Evolutionary conservation across 2,329 filamentous ascomycete genomes (phyloP), one percentile per base, ranked within the genome.

Genomic region (Calycina herbarum): DNA sequence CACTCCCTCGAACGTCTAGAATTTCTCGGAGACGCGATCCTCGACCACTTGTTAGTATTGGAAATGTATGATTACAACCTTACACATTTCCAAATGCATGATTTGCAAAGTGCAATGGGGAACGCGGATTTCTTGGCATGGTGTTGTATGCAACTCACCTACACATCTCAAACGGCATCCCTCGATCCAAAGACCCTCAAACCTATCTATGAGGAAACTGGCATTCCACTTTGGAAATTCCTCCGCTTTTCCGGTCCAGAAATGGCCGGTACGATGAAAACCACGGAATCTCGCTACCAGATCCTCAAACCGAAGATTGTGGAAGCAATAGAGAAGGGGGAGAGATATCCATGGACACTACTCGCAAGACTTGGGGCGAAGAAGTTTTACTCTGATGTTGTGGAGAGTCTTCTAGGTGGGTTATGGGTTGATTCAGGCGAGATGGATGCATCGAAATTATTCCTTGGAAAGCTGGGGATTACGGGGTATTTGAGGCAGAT

Each of bases 101-200:
- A 87, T 2, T 80, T 94, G 64, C 89, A 91, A 65, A 88, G 90
- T 0, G 89, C 91, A 0, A 80, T 94, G 59, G 93, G 92, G 42
- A 97, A 96, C 70, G 89, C 86, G 0, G 85, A 93, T 66, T 90
- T 96, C 65, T 84, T 98, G 0, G 89, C 89, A 0, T 96, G 93
- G 72, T 77, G 92, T 8, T 86, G 87, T 70, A 87, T 97, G 79
- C 84, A 87, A 65, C 82, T 79, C 72, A 74, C 72, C 15, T 71
- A 80, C 6, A 71, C 3, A 71, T 73, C 2, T 62, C 70, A 11
- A 20, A 58, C 60, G 33, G 17, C 56, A 27, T 58, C 24, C 11
- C 45, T 42, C 10, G 58, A 58, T 20, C 11, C 35, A 5, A 24
- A 45, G 5, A 13, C 74, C 73, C 24, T 73, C 69, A 11, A 20